These are phyloP conservation scores for Trichoderma orchidacearum DNA, from an alignment of 495 filamentous ascomycete species.

Conservation along the genomic window DNA sequence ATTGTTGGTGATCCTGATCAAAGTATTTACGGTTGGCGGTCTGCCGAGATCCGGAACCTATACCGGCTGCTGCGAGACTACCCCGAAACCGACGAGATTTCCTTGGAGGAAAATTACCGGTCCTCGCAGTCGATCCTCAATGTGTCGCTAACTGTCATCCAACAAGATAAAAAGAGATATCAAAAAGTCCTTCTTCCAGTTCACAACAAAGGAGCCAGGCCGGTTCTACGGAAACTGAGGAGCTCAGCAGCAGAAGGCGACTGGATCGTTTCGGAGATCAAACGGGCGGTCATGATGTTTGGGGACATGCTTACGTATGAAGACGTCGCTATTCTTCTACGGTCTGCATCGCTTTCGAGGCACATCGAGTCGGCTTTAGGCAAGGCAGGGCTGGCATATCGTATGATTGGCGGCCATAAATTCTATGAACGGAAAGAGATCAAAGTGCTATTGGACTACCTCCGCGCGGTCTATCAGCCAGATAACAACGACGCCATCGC, in stretches of 20 bases:
- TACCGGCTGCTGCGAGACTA: slow-evolving; percentile 64
- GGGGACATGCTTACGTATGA: slow-evolving; percentile 57
- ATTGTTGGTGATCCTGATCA: slow-evolving; percentile 97
- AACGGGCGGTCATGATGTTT: slow-evolving; percentile 53
- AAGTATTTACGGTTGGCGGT: slow-evolving; percentile 97
- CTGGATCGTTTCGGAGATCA: slow-evolving; percentile 85
- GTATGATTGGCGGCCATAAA: slow-evolving; percentile 80
- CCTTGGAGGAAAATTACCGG: slow-evolving; percentile 91
- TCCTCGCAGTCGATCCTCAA: slow-evolving; percentile 83
- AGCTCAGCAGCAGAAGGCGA: slow-evolving; percentile 61
- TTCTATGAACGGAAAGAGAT: slow-evolving; percentile 93
- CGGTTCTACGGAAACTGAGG: slow-evolving; percentile 69
- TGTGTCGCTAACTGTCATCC: slow-evolving; percentile 72
- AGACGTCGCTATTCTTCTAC: slow-evolving; percentile 77
- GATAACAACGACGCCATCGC: slow-evolving; percentile 79
- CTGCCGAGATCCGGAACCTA: slow-evolving; percentile 87
- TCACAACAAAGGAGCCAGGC: slow-evolving; percentile 66
- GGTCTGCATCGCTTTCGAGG: slow-evolving; percentile 71
- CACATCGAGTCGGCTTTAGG: slow-evolving; percentile 76
- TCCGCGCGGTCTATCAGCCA: slow-evolving; percentile 74
- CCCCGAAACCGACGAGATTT: slow-evolving; percentile 62
- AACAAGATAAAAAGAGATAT: slow-evolving; percentile 75
- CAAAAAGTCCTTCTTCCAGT: slow-evolving; percentile 68
- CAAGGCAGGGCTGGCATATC: slow-evolving; percentile 76
- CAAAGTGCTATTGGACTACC: slow-evolving; percentile 78